Conservation (phyloP, 2,329 filamentous ascomycete species). For the Monosporascus sp. region DNA sequence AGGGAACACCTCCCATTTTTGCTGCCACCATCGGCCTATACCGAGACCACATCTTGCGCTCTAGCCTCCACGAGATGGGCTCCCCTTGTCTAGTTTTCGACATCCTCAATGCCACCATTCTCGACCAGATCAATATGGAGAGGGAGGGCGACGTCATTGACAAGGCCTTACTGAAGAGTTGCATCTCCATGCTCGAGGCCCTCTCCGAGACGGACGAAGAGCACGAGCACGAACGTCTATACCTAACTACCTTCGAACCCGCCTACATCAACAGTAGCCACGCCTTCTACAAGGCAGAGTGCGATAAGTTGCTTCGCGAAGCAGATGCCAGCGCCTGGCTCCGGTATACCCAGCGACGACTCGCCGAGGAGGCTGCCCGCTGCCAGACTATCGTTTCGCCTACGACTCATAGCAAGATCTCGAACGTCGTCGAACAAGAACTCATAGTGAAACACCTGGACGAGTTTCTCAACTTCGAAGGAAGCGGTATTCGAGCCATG, state of each 20-base stretch:
- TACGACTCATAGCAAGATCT: conserved; percentile 68
- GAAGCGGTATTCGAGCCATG: conserved; percentile 82
- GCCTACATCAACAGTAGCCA: conserved; percentile 68
- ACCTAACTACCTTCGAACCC: conserved; percentile 77
- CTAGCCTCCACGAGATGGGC: conserved; percentile 41
- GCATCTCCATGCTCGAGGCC: conserved; percentile 82
- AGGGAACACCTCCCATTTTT: conserved; percentile 70
- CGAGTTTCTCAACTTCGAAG: conserved; percentile 79
- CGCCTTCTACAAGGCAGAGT: conserved; percentile 72
- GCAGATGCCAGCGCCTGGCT: conserved; percentile 81
- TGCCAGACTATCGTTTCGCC: conserved; percentile 77
- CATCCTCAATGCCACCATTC: conserved; percentile 73
- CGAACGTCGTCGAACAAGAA: conserved; percentile 72
- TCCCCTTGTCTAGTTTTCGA: conserved; percentile 56
- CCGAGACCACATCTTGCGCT: conserved; percentile 75
- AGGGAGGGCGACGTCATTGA: conserved; percentile 86
- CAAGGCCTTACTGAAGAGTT: conserved; percentile 73
- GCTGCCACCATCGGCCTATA: conserved; percentile 82
- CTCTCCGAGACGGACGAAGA: conserved; percentile 80
- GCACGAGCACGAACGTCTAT: conserved; percentile 73
- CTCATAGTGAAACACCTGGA: conserved; percentile 73
- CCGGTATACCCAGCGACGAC: conserved; percentile 65
- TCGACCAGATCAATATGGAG: conserved; percentile 92
- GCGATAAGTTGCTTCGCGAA: conserved; percentile 66
- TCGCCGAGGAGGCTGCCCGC: conserved; percentile 76